Conservation (phyloP, 2,329 filamentous ascomycete genomes). For the Dissoconium aciculare region DNA sequence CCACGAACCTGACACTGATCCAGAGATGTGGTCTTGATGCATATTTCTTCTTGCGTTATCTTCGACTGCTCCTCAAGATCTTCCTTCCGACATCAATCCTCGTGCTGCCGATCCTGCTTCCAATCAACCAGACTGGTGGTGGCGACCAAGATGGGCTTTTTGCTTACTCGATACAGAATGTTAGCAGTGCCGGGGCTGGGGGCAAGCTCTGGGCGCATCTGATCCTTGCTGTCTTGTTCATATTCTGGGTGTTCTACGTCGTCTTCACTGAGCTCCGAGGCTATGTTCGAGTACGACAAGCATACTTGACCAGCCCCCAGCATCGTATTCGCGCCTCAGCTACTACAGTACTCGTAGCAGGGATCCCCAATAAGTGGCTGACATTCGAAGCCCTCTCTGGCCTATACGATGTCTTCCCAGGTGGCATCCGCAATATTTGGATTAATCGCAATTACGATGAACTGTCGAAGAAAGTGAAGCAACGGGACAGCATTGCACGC, state of each 20-base stretch:
- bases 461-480: conserved; percentile 68
- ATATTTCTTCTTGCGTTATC: conserved; percentile 92
- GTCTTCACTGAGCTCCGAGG: conserved; percentile 74
- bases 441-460: conserved; percentile 80
- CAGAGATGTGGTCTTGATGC: conserved; percentile 91
- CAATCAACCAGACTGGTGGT: conserved; percentile 63
- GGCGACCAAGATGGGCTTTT: conserved; percentile 52
- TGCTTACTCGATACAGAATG: conserved; percentile 74
- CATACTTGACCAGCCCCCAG: conserved; percentile 85
- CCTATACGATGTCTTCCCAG: conserved; percentile 90
- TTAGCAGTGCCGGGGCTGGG: conserved; percentile 47
- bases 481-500: conserved; percentile 55
- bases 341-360: conserved; percentile 84
- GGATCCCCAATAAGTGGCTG: conserved; percentile 83
- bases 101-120: conserved; percentile 71
- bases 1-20: conserved; percentile 69
- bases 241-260: conserved; percentile 73
- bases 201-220: conserved; percentile 70
- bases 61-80: conserved; percentile 73
- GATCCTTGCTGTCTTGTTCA: conserved; percentile 59
- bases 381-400: conserved; percentile 64
- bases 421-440: conserved; percentile 91
- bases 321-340: conserved; percentile 86
- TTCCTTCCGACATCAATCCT: conserved; percentile 69
- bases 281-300: conserved; percentile 86